phyloP scores from a whole-genome alignment of 1,284 basidiomycete species.

The Agaricales sp. region DNA sequence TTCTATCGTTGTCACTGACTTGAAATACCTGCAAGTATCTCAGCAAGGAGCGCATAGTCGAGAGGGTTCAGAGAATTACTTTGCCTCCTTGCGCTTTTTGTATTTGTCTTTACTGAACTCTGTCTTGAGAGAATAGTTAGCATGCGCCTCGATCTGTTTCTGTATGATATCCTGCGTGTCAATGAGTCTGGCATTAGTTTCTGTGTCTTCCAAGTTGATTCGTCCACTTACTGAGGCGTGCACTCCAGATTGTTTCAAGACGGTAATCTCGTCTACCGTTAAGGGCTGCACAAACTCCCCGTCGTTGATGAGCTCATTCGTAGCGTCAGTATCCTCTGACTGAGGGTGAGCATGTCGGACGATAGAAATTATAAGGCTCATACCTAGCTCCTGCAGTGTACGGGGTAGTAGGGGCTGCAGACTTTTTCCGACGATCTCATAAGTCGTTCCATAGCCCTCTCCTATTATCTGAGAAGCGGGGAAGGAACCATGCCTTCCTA shows the following conservation, averaged over 20 bases:
- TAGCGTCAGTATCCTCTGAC: constrained; percentile 82
- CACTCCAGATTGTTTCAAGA: constrained; percentile 66
- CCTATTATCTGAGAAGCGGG: constrained; percentile 56
- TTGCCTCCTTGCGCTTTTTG: constrained; percentile 88
- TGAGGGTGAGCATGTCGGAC: constrained; percentile 7
- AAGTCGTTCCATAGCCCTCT: constrained; percentile 67
- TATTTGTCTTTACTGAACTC: constrained; percentile 98
- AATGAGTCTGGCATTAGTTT: constrained; percentile 7
- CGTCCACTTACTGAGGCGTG: constrained; percentile 51
- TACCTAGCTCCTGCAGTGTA: constrained; percentile 67
- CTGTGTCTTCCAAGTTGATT: constrained; percentile 6
- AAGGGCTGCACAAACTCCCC: constrained; percentile 71
- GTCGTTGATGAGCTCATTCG: constrained; percentile 83
- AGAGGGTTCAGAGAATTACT: constrained; percentile 39
- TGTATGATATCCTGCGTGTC: constrained; percentile 78
- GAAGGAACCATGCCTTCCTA: constrained; percentile 73
- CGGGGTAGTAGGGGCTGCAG: constrained; percentile 52
- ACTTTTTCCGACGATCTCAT: constrained; percentile 65
- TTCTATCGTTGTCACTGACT: constrained; percentile 81
- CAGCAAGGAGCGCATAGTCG: constrained; percentile 1
- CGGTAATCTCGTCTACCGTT: constrained; percentile 72
- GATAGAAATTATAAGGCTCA: constrained; percentile 13
- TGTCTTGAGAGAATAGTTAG: constrained; percentile 85
- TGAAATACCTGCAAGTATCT: constrained; percentile 44
- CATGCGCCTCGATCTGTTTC: constrained; percentile 84